Evolutionary conservation across 208 protist species (phyloP), one percentile per base, ranked within the genome.

Genomic region (Blastocrithidia nonstop): DNA sequence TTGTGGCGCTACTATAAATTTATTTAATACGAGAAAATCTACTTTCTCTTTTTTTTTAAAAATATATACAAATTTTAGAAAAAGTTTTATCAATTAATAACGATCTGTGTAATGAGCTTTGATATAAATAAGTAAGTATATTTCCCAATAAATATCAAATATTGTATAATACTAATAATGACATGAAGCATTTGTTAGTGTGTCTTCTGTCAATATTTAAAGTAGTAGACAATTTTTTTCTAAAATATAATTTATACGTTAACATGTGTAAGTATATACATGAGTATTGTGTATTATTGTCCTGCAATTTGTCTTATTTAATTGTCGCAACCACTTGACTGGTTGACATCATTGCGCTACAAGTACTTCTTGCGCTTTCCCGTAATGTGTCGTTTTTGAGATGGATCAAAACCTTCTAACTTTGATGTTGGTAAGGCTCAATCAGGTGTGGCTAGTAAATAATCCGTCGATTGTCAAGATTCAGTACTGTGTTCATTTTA

Each of bases 351-450:
- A 1, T 19, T 28, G 9, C 26, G 23, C 29, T 53, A 50, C 50
- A 66, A 50, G 44, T 66, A 25, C 26, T 24, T 43, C n/a, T 54
- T 44, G 4, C 73, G 72, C 40, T 57, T 57, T 23, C 57, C 52
- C 1, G 83, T 70, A 17, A 92, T 60, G 55, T 84, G 71, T 6
- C 79, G 63, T 29, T 62, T 27, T 46, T 91, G 76, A 13, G 46
- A 7, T 9, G 90, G 88, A 55, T 96, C 87, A 54, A 94, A 95
- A 11, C 90, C 88, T 41, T 88, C 65, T 5, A 21, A 55, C 6
- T 64, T 50, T 1, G 71, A 73, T 19, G 77, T 68, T 2, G 70
- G 21, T 7, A 88, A 55, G 7, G 78, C 74, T 78, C 80, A 93
- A 6, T 40, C 26, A 23, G 85, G 85, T 8, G 77, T 93, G 3